Conservation (phyloP, 176 grass and related monocot genomes). For the Urochloa ruziziensis region DNA sequence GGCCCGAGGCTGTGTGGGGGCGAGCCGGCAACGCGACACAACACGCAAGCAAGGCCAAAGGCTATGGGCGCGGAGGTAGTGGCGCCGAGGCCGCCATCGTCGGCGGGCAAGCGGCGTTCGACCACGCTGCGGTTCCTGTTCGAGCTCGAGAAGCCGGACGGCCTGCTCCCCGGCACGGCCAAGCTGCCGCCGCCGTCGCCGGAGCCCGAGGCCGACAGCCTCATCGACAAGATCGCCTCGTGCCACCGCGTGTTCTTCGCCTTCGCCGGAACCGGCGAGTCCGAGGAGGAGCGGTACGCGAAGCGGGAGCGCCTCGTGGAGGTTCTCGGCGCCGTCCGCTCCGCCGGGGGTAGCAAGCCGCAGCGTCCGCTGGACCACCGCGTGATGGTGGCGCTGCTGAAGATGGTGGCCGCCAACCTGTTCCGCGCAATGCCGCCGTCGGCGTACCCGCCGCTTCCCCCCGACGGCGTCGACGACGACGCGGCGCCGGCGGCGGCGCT, state of each 20-base stretch:
- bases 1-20: not conserved
- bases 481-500: not conserved
- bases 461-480: conserved; percentile 47
- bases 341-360: not conserved
- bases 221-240: conserved; percentile 56
- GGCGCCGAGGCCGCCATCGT: not conserved
- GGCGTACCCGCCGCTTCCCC: conserved; percentile 8
- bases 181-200: conserved; percentile 50
- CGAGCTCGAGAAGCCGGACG: conserved; percentile 48
- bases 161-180: not conserved
- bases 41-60: not conserved
- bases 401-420: conserved; percentile 69
- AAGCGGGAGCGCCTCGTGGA: conserved; percentile 50
- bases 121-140: conserved; percentile 78
- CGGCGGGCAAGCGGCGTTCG: conserved; percentile 35
- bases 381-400: conserved; percentile 52
- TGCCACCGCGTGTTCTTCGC: conserved; percentile 75
- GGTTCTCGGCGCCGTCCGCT: conserved; percentile 51
- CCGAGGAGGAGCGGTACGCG: conserved; percentile 36
- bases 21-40: no score
- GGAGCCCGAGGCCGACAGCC: conserved; percentile 49
- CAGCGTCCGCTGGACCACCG: conserved; percentile 39
- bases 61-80: conserved; percentile 51
- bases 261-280: conserved; percentile 33
- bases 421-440: conserved; percentile 64